Conservation (phyloP, 352 stramenopile species). For the Pythium pectinolyticum region DNA sequence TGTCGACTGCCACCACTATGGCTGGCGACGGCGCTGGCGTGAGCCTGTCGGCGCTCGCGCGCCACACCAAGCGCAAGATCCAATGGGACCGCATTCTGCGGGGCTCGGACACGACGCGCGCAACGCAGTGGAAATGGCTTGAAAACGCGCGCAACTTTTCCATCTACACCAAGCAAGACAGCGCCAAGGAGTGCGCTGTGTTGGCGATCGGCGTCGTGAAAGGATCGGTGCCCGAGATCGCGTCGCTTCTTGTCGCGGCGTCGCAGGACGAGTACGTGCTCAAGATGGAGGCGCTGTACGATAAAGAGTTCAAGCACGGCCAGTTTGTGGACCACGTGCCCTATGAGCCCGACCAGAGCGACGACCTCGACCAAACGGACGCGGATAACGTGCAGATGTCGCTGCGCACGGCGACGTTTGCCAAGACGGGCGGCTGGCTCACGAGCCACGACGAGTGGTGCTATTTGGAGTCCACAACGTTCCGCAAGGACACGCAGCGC, state of each 20-base stretch:
- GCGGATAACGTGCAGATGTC: not conserved
- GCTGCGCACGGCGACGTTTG: conserved; percentile 4
- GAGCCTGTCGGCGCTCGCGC: not conserved
- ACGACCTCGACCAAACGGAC: not conserved
- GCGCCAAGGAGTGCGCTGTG: not conserved
- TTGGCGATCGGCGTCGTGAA: conserved; percentile 10
- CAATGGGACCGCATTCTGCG: conserved; percentile 22
- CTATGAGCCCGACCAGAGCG: not conserved
- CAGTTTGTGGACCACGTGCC: not conserved
- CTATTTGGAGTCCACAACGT: conserved; percentile 14
- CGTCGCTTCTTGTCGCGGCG: conserved; percentile 1
- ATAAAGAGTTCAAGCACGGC: conserved; percentile 22
- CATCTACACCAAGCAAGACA: conserved; percentile 17
- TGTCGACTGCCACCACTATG: not conserved
- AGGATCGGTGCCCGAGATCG: conserved; percentile 14
- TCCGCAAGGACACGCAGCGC: not conserved
- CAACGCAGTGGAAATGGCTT: conserved; percentile 22
- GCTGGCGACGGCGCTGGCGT: no score
- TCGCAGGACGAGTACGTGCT: conserved; percentile 4
- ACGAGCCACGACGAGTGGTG: conserved; percentile 19
- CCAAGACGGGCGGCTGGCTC: not conserved
- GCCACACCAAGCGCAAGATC: conserved; percentile 9
- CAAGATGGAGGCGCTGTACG: conserved; percentile 17
- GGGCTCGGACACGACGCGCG: not conserved
- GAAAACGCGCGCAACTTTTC: conserved; percentile 14